A percentile compares a stretch with the other conserved stretches of the same genome.
phyloP scores from a whole-genome alignment of 768 basidiomycete genomes.

The Calocera viscosa region DNA sequence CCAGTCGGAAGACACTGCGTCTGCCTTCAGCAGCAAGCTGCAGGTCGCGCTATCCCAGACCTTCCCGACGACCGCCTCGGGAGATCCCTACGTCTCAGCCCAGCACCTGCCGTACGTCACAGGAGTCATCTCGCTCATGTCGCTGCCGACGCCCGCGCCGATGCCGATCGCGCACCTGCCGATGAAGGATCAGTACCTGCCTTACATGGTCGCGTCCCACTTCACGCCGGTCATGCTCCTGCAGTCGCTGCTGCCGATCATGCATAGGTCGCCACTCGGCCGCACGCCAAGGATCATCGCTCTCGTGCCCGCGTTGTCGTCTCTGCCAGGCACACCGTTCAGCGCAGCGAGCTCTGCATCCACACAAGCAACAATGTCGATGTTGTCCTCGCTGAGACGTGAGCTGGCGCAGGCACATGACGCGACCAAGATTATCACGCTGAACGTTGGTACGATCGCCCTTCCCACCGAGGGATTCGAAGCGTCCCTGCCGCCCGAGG shows the following conservation, averaged over 20 bases:
- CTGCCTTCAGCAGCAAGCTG: background rate
- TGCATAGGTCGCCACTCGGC: background rate
- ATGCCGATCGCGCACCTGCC: background rate
- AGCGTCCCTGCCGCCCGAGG: background rate
- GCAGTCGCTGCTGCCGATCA: background rate
- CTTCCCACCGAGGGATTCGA: background rate
- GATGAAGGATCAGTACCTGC: background rate
- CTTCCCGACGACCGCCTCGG: background rate
- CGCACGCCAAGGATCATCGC: slow-evolving; percentile 1
- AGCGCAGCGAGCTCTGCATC: background rate
- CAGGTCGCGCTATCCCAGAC: background rate
- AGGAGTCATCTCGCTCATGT: background rate
- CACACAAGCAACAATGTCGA: background rate
- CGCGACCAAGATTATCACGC: background rate
- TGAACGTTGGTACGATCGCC: background rate
- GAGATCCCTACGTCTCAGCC: background rate
- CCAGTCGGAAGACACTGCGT: background rate
- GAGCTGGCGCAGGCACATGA: background rate
- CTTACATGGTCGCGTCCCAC: background rate
- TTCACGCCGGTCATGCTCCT: slow-evolving; percentile 2
- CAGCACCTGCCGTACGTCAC: slow-evolving; percentile 3
- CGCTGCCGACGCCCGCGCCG: background rate
- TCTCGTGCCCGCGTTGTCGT: background rate
- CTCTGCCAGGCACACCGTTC: background rate
- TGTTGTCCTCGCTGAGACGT: background rate